Conservation (phyloP, 192 early-diverging fungal species). For the Phycomyces nitens region DNA sequence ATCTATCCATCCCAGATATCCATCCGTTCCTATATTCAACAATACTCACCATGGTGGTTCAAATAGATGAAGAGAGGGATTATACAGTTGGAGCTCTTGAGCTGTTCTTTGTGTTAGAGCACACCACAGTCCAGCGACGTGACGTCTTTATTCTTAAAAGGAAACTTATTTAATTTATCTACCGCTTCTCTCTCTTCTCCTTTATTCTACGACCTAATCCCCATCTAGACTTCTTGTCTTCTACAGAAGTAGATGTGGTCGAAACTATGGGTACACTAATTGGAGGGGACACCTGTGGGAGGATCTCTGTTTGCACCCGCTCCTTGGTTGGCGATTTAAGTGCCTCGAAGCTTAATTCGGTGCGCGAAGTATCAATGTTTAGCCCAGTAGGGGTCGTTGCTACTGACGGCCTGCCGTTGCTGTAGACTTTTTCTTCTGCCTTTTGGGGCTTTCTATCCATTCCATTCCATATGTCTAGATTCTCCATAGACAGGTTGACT, state of each 20-base stretch:
- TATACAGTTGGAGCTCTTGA: neutral
- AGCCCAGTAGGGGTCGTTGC: neutral
- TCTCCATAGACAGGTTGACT: constrained; percentile 27
- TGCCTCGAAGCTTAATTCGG: neutral
- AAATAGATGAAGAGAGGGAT: constrained; percentile 27
- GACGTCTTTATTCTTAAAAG: neutral
- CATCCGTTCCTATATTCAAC: neutral
- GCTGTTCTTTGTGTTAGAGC: neutral
- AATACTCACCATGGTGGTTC: constrained; percentile 32
- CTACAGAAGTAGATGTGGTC: neutral
- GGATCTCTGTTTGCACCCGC: neutral
- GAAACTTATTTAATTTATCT: neutral
- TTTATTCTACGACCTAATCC: constrained; percentile 8
- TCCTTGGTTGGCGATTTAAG: neutral
- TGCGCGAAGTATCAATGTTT: neutral
- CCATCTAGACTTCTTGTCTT: constrained; percentile 20
- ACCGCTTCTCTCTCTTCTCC: constrained; percentile 13
- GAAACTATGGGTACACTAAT: neutral
- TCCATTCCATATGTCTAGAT: constrained; percentile 12
- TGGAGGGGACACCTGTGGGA: neutral
- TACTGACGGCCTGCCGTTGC: constrained; percentile 1
- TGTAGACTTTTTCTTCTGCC: neutral
- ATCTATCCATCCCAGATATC: constrained; percentile 1
- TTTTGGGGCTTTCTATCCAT: neutral
- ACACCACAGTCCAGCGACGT: neutral